Evolutionary conservation across 179 eudicot species (phyloP), one percentile per base, ranked within the genome.

Genomic region (Dionaea muscipula): DNA sequence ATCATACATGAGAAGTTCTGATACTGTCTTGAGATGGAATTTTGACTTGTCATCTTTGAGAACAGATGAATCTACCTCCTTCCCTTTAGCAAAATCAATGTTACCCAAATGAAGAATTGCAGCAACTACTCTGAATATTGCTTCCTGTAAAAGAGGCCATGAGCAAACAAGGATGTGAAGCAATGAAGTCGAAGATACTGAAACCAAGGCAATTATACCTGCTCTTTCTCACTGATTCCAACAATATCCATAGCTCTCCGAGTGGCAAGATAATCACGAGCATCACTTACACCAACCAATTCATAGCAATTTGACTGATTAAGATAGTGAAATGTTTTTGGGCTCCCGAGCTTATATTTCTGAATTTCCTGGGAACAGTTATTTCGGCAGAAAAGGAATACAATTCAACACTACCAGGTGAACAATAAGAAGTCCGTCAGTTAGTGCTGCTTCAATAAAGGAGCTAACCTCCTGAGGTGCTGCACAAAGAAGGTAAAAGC

Each of bases 401-500:
- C 20, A 20, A 47, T 24, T 22, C 51, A 19, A 47, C 23, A 20
- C 51, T 20, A 4, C 11, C 3, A 47, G 25, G 13, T 21, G 19
- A 19, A 47, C 7, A 44, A n/a, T 17, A 44, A 44, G 17, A 44
- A 1, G 35, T 31, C 35, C 22, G n/a, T n/a, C n/a, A n/a, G n/a
- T n/a, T n/a, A n/a, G n/a, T 45, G 8, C 24, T 13, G 5, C 22
- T 45, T 15, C 25, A 45, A 45, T 31, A 11, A 12, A 26, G 41
- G 25, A 63, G 28, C 17, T 61, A 37, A 75, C 83, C 75, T 80
- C 85, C n/a, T 75, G 77, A 27, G 81, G 85, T 27, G 85, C 85
- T 46, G 81, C 70, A 62, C 85, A 80, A 47, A 80, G 81, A 78
- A 80, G 74, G 72, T 80, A 80, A 67, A 80, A 80, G 67, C 75